phyloP scores from a whole-genome alignment of 2,329 filamentous ascomycete species.

The Madurella mycetomatis region DNA sequence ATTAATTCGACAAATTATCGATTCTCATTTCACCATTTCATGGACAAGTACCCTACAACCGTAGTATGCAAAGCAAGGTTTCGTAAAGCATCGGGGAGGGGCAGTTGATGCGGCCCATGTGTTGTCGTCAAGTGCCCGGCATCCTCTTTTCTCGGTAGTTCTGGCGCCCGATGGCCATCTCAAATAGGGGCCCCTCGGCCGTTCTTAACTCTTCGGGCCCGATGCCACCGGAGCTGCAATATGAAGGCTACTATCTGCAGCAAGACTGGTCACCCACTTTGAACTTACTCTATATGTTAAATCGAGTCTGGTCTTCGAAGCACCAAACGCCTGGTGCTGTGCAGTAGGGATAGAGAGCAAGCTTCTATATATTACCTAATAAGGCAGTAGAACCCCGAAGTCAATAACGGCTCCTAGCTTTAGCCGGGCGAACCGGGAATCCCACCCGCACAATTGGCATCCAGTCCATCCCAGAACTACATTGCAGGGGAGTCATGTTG shows the following conservation, averaged over 20 bases:
- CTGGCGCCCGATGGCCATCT: too few relatives aligned
- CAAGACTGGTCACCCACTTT: background rate
- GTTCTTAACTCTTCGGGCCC: too few relatives aligned
- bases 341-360: slow-evolving; percentile 5
- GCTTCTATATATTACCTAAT: slow-evolving; percentile 9
- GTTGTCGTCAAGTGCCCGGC: too few relatives aligned
- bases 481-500: background rate
- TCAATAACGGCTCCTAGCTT: slow-evolving; percentile 2
- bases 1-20: too few relatives aligned
- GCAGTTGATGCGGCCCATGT: too few relatives aligned
- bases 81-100: too few relatives aligned
- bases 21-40: too few relatives aligned
- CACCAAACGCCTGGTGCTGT: background rate
- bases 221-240: background rate
- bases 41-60: too few relatives aligned
- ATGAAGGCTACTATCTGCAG: slow-evolving; percentile 7
- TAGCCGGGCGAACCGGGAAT: slow-evolving; percentile 11
- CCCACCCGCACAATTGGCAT: background rate
- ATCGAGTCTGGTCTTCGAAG: background rate
- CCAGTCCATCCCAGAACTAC: slow-evolving; percentile 1
- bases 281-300: background rate
- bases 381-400: background rate
- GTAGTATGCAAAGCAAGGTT: too few relatives aligned
- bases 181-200: too few relatives aligned
- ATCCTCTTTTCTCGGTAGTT: too few relatives aligned